Percentiles rank a stretch among this genome's conserved stretches.
Conservation (phyloP, 768 basidiomycete genomes). For the Leucosporidium scottii region DNA sequence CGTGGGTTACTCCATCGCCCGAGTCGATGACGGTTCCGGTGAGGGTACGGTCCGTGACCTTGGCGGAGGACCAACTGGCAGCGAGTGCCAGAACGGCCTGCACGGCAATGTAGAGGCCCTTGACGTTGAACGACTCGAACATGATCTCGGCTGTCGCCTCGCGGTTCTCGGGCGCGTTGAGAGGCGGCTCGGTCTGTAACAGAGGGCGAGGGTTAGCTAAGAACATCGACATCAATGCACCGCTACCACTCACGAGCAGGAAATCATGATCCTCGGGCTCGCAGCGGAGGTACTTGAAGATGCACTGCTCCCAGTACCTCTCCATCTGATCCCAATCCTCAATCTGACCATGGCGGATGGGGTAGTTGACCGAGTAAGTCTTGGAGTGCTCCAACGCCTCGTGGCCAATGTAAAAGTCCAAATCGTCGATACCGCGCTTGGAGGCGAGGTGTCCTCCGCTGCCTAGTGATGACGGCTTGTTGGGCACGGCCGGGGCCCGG, state of each 20-base stretch:
- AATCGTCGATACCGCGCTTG: constrained; percentile 95
- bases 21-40: constrained; percentile 94
- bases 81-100: constrained; percentile 97
- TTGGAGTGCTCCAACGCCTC: constrained; percentile 93
- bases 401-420: constrained; percentile 99
- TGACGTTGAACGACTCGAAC: constrained; percentile 99
- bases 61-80: constrained; percentile 90
- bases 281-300: constrained; percentile 97
- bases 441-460: constrained; percentile 89
- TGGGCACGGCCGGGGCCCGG: constrained; percentile 44
- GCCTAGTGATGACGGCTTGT: constrained; percentile 51
- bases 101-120: constrained; percentile 95
- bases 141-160: constrained; percentile 99
- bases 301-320: constrained; percentile 97
- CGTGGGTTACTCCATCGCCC: constrained; percentile 98
- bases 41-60: constrained; percentile 41
- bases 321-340: constrained; percentile 88
- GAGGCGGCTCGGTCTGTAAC: constrained; percentile 88
- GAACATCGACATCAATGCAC: too few relatives aligned
- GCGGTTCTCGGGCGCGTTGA: constrained; percentile 96
- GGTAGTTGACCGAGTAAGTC: constrained; percentile 93
- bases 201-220: not conserved
- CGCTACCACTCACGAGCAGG: constrained; percentile 61
- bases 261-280: constrained; percentile 99
- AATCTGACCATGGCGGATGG: constrained; percentile 63